phyloP scores from a whole-genome alignment of 768 basidiomycete genomes.

The Scleroderma bovista region DNA sequence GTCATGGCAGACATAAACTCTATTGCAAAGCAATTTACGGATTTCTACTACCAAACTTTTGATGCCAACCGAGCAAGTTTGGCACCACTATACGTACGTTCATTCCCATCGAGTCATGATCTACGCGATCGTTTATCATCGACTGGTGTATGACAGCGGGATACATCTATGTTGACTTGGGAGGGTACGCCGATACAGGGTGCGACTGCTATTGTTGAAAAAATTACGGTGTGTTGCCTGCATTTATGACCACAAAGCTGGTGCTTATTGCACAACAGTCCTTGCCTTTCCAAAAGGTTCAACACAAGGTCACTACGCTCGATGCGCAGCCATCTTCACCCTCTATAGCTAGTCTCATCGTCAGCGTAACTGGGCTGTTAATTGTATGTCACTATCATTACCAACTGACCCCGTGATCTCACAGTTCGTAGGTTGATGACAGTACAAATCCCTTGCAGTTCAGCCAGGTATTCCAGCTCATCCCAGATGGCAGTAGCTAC shows the following conservation, averaged over 20 bases:
- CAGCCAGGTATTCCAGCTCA: conserved; percentile 90
- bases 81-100: conserved; percentile 70
- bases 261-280: conserved; percentile 33
- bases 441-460: conserved; percentile 75
- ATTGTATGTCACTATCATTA: conserved; percentile 41
- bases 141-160: conserved; percentile 47
- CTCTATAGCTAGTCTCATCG: conserved; percentile 53
- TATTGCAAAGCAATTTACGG: conserved; percentile 74
- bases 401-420: not conserved
- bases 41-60: conserved; percentile 82
- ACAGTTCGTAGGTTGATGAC: conserved; percentile 66
- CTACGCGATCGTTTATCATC: conserved; percentile 25
- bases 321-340: conserved; percentile 84
- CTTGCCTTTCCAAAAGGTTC: conserved; percentile 78
- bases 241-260: not conserved
- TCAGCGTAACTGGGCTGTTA: conserved; percentile 86
- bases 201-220: conserved; percentile 50
- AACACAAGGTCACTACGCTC: conserved; percentile 74
- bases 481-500: conserved; percentile 67
- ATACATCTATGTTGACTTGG: conserved; percentile 79
- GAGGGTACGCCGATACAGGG: conserved; percentile 64
- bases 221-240: conserved; percentile 53
- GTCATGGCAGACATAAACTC: conserved; percentile 67
- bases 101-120: not conserved
- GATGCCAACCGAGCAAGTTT: conserved; percentile 57